These are phyloP conservation scores for Backusella circina DNA, from an alignment of 192 early-diverging fungal genomes.

Conservation along the genomic window DNA sequence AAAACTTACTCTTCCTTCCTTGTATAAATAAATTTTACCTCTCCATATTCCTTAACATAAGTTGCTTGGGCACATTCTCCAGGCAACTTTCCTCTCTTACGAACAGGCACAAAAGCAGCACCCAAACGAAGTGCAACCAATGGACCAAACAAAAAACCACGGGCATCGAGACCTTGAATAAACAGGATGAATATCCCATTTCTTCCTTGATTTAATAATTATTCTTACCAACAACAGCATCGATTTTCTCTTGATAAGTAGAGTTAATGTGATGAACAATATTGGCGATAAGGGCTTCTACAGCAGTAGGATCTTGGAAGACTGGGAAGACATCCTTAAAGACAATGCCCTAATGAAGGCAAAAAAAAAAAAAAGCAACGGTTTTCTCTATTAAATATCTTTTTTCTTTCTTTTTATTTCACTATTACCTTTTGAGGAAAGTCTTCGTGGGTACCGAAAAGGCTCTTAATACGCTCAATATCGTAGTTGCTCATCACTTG, in stretches of 20 bases:
- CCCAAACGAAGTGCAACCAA: slow-evolving; percentile 84
- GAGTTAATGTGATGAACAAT: slow-evolving; percentile 79
- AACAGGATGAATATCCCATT: background rate
- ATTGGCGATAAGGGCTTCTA: slow-evolving; percentile 85
- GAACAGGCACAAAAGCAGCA: slow-evolving; percentile 90
- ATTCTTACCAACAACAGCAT: slow-evolving; percentile 83
- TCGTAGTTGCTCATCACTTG: slow-evolving; percentile 25
- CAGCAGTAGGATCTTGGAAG: slow-evolving; percentile 92
- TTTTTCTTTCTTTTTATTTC: background rate
- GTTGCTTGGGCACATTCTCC: slow-evolving; percentile 64
- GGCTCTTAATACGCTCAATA: slow-evolving; percentile 38
- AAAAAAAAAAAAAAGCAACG: background rate
- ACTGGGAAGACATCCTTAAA: slow-evolving; percentile 98
- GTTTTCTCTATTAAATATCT: background rate
- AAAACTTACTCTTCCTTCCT: background rate
- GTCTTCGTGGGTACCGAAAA: slow-evolving; percentile 37
- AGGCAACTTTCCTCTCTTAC: slow-evolving; percentile 96
- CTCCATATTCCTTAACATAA: slow-evolving; percentile 96
- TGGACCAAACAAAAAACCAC: slow-evolving; percentile 96
- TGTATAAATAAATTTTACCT: slow-evolving; percentile 32
- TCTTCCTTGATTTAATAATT: background rate
- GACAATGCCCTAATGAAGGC: slow-evolving; percentile 70
- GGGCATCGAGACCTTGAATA: slow-evolving; percentile 81
- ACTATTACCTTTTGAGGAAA: slow-evolving; percentile 37
- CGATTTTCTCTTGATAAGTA: slow-evolving; percentile 60